A percentile compares a stretch with the other conserved stretches of the same genome.
Conservation (phyloP, 441 rosid genomes). For the Populus hybrid region DNA sequence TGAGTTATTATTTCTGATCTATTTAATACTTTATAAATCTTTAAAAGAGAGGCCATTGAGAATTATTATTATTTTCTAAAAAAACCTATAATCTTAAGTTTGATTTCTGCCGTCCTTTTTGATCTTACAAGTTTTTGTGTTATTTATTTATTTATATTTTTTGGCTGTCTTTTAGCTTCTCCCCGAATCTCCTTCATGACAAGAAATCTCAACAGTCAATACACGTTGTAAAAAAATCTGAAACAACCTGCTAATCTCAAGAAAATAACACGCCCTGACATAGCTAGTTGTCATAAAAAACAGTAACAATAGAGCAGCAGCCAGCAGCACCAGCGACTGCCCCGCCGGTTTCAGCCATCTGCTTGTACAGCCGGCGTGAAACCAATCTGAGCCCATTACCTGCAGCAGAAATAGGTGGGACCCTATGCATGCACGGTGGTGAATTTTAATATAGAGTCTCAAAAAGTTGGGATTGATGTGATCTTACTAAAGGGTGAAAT, state of each 20-base stretch:
- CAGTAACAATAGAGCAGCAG: not conserved
- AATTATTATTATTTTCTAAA: no score
- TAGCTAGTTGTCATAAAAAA: not conserved
- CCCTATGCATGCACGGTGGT: not conserved
- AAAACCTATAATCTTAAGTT: no score
- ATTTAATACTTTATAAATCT: no score
- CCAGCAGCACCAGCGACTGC: conserved; percentile 9
- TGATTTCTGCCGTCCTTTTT: no score
- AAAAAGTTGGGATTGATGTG: conserved; percentile 25
- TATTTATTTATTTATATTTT: no score
- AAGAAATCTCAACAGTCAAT: no score
- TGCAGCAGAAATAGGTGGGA: not conserved
- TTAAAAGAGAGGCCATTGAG: no score
- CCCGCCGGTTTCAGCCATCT: conserved; percentile 32
- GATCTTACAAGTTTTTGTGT: not conserved
- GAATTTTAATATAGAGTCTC: not conserved
- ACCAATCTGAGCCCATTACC: not conserved
- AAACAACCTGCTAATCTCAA: not conserved
- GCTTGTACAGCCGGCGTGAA: conserved; percentile 19
- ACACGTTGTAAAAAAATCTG: conserved; percentile 17
- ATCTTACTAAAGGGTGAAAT: not conserved
- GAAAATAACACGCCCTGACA: conserved; percentile 13
- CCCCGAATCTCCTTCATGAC: no score
- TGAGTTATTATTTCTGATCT: no score
- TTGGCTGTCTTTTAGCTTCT: not conserved